phyloP scores from a whole-genome alignment of 1,284 basidiomycete species.

The Mycena sp. region DNA sequence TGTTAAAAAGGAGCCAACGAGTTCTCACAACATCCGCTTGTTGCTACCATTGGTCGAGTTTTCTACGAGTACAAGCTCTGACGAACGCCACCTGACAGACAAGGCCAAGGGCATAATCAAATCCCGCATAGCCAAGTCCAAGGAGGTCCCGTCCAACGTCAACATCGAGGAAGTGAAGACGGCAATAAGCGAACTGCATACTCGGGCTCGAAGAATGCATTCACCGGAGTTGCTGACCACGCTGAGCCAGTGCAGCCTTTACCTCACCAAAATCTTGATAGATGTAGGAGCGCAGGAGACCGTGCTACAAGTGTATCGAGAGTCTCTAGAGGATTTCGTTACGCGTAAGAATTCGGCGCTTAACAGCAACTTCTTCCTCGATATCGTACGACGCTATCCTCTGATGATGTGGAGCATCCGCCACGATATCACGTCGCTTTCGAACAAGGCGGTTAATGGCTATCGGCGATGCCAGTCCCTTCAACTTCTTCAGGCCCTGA shows the following conservation, averaged over 20 bases:
- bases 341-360: constrained; percentile 84
- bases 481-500: constrained; percentile 74
- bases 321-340: constrained; percentile 82
- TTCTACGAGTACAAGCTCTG: constrained; percentile 68
- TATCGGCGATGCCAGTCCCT: constrained; percentile 84
- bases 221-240: constrained; percentile 71
- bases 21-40: constrained; percentile 71
- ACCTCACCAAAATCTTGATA: constrained; percentile 71
- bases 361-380: constrained; percentile 80
- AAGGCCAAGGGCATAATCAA: constrained; percentile 86
- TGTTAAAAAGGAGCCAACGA: constrained; percentile 79
- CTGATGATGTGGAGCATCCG: constrained; percentile 75
- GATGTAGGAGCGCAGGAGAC: constrained; percentile 53
- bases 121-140: constrained; percentile 79
- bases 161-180: constrained; percentile 55
- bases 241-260: constrained; percentile 78
- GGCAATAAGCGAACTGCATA: constrained; percentile 77
- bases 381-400: constrained; percentile 80
- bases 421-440: constrained; percentile 63
- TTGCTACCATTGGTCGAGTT: constrained; percentile 84
- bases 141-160: constrained; percentile 67
- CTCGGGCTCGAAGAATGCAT: constrained; percentile 74
- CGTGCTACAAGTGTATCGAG: constrained; percentile 67
- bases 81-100: constrained; percentile 87
- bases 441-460: constrained; percentile 70